A percentile compares a stretch with the other conserved stretches of the same genome.
These are phyloP conservation scores for Gynochthodes officinalis DNA, from an alignment of 257 asterid genomes.

Conservation along the genomic window DNA sequence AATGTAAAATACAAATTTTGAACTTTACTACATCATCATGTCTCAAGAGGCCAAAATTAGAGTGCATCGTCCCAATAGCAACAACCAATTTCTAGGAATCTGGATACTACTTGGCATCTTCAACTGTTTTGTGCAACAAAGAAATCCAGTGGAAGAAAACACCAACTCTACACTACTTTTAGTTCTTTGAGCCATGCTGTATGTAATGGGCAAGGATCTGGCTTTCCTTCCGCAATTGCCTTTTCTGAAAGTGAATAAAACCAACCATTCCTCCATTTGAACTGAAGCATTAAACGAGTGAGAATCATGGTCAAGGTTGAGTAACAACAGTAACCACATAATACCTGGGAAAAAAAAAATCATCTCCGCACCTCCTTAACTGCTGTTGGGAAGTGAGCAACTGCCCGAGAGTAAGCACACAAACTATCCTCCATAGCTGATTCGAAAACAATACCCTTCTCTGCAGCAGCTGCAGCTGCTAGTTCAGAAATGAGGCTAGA, in stretches of 20 bases:
- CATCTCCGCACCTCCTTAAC: slow-evolving; percentile 72
- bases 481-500: slow-evolving; percentile 75
- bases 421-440: slow-evolving; percentile 75
- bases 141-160: background rate
- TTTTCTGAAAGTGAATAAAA: slow-evolving; percentile 82
- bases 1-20: too few species aligned
- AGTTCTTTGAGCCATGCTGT: slow-evolving; percentile 94
- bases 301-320: background rate
- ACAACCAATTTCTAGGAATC: background rate
- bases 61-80: background rate
- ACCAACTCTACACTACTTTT: slow-evolving; percentile 43
- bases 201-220: slow-evolving; percentile 90
- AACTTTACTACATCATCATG: background rate
- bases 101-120: background rate
- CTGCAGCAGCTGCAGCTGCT: slow-evolving; percentile 80
- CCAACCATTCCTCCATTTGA: slow-evolving; percentile 98
- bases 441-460: slow-evolving; percentile 69
- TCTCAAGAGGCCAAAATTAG: background rate
- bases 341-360: background rate
- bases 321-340: background rate
- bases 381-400: slow-evolving; percentile 93
- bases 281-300: slow-evolving; percentile 39
- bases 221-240: slow-evolving; percentile 73
- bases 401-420: slow-evolving; percentile 93
- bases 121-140: background rate